These are phyloP conservation scores for Rhizophagus clarus DNA, from an alignment of 192 early-diverging fungal species.

Conservation along the genomic window DNA sequence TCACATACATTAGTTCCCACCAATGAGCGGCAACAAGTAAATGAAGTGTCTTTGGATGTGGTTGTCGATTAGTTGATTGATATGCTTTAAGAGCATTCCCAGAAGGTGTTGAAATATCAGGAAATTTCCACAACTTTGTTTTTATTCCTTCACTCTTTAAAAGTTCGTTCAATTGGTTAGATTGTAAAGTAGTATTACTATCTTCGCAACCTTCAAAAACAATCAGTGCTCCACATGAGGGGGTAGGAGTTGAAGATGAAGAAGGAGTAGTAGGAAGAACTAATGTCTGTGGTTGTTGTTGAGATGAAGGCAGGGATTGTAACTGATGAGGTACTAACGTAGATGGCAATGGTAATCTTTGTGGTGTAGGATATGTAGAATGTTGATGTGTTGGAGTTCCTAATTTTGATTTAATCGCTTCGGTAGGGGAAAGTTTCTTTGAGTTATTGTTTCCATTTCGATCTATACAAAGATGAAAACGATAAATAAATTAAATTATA, in stretches of 20 bases:
- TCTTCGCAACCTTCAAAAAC: constrained; percentile 34
- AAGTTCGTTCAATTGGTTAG: constrained; percentile 19
- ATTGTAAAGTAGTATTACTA: constrained; percentile 13
- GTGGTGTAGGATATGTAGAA: not conserved
- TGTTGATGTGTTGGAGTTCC: not conserved
- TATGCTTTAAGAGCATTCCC: constrained; percentile 19
- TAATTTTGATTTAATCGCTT: constrained; percentile 13
- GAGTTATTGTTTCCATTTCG: not conserved
- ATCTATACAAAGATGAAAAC: not conserved
- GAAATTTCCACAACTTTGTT: constrained; percentile 29
- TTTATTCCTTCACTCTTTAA: constrained; percentile 32
- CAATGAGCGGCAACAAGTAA: constrained; percentile 29
- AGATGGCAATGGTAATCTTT: constrained; percentile 4
- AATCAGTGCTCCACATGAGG: constrained; percentile 25
- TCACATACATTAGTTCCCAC: constrained; percentile 32
- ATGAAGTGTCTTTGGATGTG: constrained; percentile 28
- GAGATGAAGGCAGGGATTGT: not conserved
- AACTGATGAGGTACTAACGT: not conserved
- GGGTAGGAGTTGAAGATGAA: not conserved
- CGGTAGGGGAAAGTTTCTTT: not conserved
- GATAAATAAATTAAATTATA: not conserved
- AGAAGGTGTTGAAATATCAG: constrained; percentile 28
- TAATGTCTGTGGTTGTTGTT: not conserved
- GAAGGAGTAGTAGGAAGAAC: not conserved
- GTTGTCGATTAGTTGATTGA: constrained; percentile 20